Conservation (phyloP, 768 basidiomycete genomes). For the Daedaleopsis nitida region DNA sequence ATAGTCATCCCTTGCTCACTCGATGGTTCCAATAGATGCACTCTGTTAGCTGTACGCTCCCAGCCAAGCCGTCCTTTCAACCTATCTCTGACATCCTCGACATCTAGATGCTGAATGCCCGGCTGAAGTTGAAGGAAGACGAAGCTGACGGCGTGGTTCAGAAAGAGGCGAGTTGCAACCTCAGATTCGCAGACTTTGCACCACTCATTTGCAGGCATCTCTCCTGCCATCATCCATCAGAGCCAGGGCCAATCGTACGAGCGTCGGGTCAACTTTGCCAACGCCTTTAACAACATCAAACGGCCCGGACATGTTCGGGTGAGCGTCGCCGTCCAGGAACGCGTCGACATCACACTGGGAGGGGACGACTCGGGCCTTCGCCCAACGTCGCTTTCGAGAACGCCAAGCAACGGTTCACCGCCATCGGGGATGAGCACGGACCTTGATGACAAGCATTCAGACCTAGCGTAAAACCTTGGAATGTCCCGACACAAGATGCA, state of each 20-base stretch:
- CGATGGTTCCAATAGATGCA: not conserved
- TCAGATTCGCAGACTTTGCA: not conserved
- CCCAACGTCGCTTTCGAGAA: not conserved
- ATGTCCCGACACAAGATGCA: too few species aligned
- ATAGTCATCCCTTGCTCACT: too few species aligned
- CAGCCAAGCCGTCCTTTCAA: too few species aligned
- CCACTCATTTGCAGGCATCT: not conserved
- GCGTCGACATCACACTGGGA: not conserved
- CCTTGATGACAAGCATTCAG: not conserved
- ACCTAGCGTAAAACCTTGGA: too few species aligned
- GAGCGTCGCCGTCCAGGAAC: not conserved
- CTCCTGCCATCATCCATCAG: too few species aligned
- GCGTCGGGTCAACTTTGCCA: constrained; percentile 1
- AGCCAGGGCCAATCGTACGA: not conserved
- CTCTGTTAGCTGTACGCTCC: not conserved
- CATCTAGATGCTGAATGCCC: not conserved
- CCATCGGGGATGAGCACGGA: not conserved
- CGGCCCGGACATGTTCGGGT: not conserved
- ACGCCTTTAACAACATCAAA: not conserved
- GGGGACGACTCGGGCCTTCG: too few species aligned
- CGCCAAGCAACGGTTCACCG: not conserved
- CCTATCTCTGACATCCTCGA: not conserved
- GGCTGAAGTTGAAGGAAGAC: constrained; percentile 1
- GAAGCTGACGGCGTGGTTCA: not conserved
- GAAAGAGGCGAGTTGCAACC: not conserved